Base-by-base conservation (phyloP, 805 yeast species). In the Starmerella geochares region DNA sequence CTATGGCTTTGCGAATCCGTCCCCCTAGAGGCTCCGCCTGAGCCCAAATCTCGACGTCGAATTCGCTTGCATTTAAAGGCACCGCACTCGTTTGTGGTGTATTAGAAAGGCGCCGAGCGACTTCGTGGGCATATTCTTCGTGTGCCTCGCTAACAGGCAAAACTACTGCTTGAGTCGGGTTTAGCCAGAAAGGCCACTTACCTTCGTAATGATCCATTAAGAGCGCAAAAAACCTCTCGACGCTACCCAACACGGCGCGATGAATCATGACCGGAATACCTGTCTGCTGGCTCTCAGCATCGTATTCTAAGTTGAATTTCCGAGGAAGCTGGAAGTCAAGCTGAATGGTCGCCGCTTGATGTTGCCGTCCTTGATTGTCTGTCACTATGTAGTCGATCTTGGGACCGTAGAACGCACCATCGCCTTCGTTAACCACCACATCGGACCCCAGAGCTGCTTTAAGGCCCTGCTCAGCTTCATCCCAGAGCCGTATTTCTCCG, bases 121-220 rank as follows among this genome's bases (percentile, higher is more conserved):
- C 63, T 2, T 65, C 49, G n/a, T 70, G 56, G 3, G 94, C 83
- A 47, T 74, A 74, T 9, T 67, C 74, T 8, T 66, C 62, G 60
- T 83, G 88, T 9, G 73, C 67, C 0, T 78, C 78, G 50, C 81
- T 79, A 3, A 68, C 64, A 1, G 98, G 96, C 5, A 92, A 72
- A 2, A 92, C 72, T 35, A 83, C 72, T 0, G 90, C 92, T 64
- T 92, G 98, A 54, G 94, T 74, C 6, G 97, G 96, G 55, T 82
- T 86, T 39, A 92, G 62, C 98, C 98, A 92, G 63, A 92, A 87
- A 9, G 98, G 98, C 97, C 97, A 92, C 58, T 81, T 81, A 0
- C 97, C 98, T 50, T 78, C 77, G 64, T 80, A 86, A 56, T 88
- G 94, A 63, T 92, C 97, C 47, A 92, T 79, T 53, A 92, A 70